A percentile compares a stretch with the other conserved stretches of the same genome.
phyloP scores from a whole-genome alignment of 306 rosid species.

The Sicyos edulis region DNA sequence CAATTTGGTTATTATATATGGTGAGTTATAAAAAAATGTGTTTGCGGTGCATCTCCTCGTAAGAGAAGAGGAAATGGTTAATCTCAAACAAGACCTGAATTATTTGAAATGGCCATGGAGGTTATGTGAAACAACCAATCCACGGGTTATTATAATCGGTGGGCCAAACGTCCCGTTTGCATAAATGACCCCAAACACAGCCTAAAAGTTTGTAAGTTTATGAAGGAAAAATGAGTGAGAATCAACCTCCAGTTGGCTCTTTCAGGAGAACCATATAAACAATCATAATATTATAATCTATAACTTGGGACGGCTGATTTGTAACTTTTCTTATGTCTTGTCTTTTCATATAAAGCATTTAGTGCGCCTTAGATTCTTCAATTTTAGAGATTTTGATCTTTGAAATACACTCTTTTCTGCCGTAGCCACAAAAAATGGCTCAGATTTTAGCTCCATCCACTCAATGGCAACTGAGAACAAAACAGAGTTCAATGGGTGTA shows the following conservation, averaged over 20 bases:
- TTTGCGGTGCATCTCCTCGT: no score
- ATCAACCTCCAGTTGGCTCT: no score
- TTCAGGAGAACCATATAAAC: not conserved
- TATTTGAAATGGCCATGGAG: no score
- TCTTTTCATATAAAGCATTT: not conserved
- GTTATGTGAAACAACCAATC: no score
- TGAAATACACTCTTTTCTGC: conserved; percentile 21
- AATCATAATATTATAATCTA: not conserved
- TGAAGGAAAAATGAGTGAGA: not conserved
- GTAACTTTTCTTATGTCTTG: not conserved
- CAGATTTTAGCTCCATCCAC: conserved; percentile 93
- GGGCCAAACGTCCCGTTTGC: no score
- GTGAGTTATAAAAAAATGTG: no score
- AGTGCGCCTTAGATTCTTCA: not conserved
- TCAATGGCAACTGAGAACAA: conserved; percentile 70
- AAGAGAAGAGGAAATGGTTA: no score
- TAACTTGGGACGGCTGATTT: conserved; percentile 2
- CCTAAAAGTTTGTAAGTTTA: no score
- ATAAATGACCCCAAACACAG: no score
- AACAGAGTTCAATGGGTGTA: conserved; percentile 34
- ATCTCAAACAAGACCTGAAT: no score
- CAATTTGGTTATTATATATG: no score
- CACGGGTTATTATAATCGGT: no score
- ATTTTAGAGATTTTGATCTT: not conserved
- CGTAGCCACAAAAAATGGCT: conserved; percentile 60